Conservation (phyloP, 1,284 basidiomycete species). For the Ceratobasidium sp. region DNA sequence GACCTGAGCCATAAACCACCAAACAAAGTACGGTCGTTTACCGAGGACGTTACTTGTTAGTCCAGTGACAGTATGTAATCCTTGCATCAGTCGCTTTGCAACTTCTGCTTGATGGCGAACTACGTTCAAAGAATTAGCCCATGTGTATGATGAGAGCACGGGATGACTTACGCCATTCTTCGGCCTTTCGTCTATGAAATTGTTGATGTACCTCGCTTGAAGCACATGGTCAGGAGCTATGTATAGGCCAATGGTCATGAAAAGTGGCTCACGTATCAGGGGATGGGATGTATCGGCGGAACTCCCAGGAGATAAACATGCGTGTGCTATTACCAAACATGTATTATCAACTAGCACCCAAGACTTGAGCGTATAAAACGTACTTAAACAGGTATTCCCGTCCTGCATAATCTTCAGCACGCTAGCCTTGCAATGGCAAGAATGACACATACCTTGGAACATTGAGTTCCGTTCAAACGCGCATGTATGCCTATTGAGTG, state of each 20-base stretch:
- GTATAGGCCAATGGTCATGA: not conserved
- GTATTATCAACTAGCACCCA: slow-evolving; percentile 38
- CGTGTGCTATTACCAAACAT: slow-evolving; percentile 66
- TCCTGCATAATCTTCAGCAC: slow-evolving; percentile 51
- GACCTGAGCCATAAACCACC: slow-evolving; percentile 84
- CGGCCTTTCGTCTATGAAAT: slow-evolving; percentile 75
- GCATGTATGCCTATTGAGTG: slow-evolving; percentile 75
- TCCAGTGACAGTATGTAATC: slow-evolving; percentile 74
- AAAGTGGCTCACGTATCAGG: slow-evolving; percentile 67
- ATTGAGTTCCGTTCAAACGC: slow-evolving; percentile 74
- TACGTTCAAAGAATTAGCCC: slow-evolving; percentile 53
- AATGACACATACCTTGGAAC: slow-evolving; percentile 63
- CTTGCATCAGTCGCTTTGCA: slow-evolving; percentile 71
- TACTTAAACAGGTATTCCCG: slow-evolving; percentile 83
- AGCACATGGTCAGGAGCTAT: slow-evolving; percentile 7
- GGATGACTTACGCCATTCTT: slow-evolving; percentile 76
- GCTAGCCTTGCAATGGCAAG: too few species aligned
- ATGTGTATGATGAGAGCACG: not conserved
- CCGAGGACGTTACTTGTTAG: slow-evolving; percentile 68
- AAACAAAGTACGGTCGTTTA: slow-evolving; percentile 75
- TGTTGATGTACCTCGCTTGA: slow-evolving; percentile 66
- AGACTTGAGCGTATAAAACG: slow-evolving; percentile 56
- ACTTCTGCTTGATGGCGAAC: slow-evolving; percentile 75
- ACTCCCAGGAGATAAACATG: slow-evolving; percentile 78
- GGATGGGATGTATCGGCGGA: slow-evolving; percentile 73